phyloP scores from a whole-genome alignment of 176 grass and related monocot species.

The Lolium rigidum region DNA sequence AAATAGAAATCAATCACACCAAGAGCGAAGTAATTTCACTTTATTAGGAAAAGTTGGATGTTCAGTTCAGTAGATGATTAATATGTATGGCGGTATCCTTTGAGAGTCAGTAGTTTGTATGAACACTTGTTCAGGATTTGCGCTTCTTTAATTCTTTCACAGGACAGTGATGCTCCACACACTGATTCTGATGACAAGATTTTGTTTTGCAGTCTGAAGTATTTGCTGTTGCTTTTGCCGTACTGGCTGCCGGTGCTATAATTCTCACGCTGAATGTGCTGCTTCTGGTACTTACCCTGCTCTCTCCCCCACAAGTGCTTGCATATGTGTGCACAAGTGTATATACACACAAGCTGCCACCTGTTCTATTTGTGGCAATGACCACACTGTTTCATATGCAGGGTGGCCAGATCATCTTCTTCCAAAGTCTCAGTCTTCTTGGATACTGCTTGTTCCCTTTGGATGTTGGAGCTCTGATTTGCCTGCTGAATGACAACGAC shows the following conservation, averaged over 20 bases:
- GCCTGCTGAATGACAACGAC: slow-evolving; percentile 71
- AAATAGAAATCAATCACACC: slow-evolving; percentile 1
- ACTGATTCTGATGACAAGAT: slow-evolving; percentile 4
- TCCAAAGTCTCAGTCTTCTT: slow-evolving; percentile 92
- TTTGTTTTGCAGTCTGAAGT: slow-evolving; percentile 80
- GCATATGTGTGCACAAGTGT: neutral
- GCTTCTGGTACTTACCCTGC: slow-evolving; percentile 61
- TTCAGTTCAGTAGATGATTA: neutral
- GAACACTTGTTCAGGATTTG: neutral
- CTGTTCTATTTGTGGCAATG: neutral
- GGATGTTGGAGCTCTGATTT: slow-evolving; percentile 79
- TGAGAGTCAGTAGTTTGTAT: neutral
- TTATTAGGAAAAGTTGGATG: neutral
- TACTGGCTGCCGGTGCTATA: slow-evolving; percentile 88
- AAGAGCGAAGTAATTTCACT: neutral
- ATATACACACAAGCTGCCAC: neutral
- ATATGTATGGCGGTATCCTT: neutral
- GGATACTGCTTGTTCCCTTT: slow-evolving; percentile 93
- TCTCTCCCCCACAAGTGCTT: neutral
- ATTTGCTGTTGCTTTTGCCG: slow-evolving; percentile 92
- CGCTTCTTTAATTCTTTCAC: slow-evolving; percentile 9
- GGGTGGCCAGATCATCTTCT: slow-evolving; percentile 95
- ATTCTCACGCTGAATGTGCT: slow-evolving; percentile 95
- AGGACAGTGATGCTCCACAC: neutral
- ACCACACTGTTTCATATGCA: slow-evolving; percentile 38